These are phyloP conservation scores for Acanthamoeba triangularis DNA, from an alignment of 208 protist genomes.

Conservation along the genomic window DNA sequence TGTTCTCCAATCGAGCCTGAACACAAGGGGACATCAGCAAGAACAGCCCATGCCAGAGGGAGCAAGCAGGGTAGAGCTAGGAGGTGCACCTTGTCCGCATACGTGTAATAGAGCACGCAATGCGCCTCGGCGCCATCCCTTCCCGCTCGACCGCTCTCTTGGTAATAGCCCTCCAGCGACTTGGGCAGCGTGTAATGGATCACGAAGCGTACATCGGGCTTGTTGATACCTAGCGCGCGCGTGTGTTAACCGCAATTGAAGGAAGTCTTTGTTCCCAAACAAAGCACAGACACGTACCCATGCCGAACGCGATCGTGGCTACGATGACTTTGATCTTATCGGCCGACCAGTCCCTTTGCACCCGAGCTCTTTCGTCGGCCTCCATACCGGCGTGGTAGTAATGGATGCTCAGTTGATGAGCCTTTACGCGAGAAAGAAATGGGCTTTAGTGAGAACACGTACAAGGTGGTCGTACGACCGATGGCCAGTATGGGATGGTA, in stretches of 20 bases:
- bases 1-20: slow-evolving; percentile 33
- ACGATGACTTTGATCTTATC: slow-evolving; percentile 68
- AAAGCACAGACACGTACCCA: slow-evolving; percentile 22
- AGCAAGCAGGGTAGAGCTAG: not conserved
- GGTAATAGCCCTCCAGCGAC: slow-evolving; percentile 94
- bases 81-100: slow-evolving; percentile 27
- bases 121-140: slow-evolving; percentile 48
- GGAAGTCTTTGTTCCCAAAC: not conserved
- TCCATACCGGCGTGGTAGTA: slow-evolving; percentile 56
- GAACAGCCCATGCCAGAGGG: not conserved
- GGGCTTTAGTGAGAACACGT: too few relatives aligned
- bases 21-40: not conserved
- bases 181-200: slow-evolving; percentile 97
- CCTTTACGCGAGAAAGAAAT: not conserved
- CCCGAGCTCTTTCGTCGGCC: slow-evolving; percentile 4
- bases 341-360: slow-evolving; percentile 41
- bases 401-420: not conserved
- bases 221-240: slow-evolving; percentile 94
- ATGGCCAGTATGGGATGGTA: too few relatives aligned
- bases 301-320: slow-evolving; percentile 75
- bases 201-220: slow-evolving; percentile 97
- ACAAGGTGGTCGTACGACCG: too few relatives aligned
- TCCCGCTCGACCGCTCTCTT: slow-evolving; percentile 60
- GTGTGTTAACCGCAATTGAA: not conserved
- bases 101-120: slow-evolving; percentile 71